Base-by-base conservation (phyloP, 2,329 filamentous ascomycete species). In the Chaetomiaceae sp. region DNA sequence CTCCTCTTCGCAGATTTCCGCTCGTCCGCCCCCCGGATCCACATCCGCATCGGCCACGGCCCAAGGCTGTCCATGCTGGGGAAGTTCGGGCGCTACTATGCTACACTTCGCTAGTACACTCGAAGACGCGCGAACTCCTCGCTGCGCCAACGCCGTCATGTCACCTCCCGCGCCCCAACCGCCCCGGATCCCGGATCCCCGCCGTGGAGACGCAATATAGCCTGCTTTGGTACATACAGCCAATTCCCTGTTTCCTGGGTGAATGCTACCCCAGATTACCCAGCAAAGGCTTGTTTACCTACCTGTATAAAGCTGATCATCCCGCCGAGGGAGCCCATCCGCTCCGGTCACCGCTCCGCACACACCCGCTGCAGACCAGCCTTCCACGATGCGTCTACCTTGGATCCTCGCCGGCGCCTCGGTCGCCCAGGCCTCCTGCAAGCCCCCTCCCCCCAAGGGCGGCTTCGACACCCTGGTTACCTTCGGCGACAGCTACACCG, bases 401-500 rank as follows among this genome's bases (percentile, higher is more conserved):
- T 42, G 46, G 30, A 37, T 59, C n/a, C 48, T 59, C 36, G 49
- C 50, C 26, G 54, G 54, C 44, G 52, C 52, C 6, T 47, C 53
- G 15, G 20, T 50, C 12, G 56, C 46, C 22, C 41, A 50, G 24
- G 55, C 49, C n/a, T n/a, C n/a, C n/a, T n/a, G n/a, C 38, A 42
- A 49, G 35, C 41, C 42, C 26, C 6, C 37, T 47, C 41, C 42
- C 26, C 6, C 37, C 48, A 38, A 42, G 40, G 32, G 24, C 26
- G 64, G 15, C 17, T 80, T 87, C 59, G 72, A 78, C 22, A 82
- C 78, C 40, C 62, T 88, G 30, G 75, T 88, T 32, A 74, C 80
- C 0, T 88, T 89, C 59, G 84, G 85, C 11, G 83, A 88, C 62
- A 87, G 83, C 63, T 89, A 84, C 59, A 87, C 84, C 1, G 86